A percentile compares a stretch with the other conserved stretches of the same genome.
These are phyloP conservation scores for Erodium moschatum DNA, from an alignment of 441 rosid species.

Conservation along the genomic window DNA sequence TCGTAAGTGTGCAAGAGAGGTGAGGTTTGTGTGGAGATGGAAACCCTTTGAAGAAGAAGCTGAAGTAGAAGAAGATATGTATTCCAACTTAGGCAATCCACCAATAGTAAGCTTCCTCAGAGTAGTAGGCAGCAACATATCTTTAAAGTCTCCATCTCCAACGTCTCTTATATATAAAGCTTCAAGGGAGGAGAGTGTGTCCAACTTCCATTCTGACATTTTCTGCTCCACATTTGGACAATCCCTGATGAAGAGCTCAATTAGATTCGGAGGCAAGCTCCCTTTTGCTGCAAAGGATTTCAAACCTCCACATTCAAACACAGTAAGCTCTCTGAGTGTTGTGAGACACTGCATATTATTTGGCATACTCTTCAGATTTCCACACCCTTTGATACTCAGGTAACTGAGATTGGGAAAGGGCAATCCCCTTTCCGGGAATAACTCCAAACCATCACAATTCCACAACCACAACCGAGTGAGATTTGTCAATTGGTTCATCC, in stretches of 20 bases:
- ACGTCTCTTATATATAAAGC: background rate
- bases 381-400: background rate
- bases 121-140: background rate
- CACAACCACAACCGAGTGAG: background rate
- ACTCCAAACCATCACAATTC: background rate
- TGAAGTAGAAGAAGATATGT: background rate
- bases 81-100: background rate
- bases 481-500: background rate
- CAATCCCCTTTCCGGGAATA: background rate
- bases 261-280: slow-evolving; percentile 23
- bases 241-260: background rate
- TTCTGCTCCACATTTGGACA: background rate
- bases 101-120: background rate
- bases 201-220: background rate
- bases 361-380: background rate
- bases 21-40: background rate
- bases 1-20: background rate
- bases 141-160: background rate
- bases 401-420: background rate
- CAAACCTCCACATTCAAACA: slow-evolving; percentile 7
- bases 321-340: slow-evolving; percentile 19
- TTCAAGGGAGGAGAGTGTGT: background rate
- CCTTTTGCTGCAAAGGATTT: slow-evolving; percentile 19
- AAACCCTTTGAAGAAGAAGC: background rate
- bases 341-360: background rate